Conservation (phyloP, 1,139 yeast species). For the Protomyces inundatus region DNA sequence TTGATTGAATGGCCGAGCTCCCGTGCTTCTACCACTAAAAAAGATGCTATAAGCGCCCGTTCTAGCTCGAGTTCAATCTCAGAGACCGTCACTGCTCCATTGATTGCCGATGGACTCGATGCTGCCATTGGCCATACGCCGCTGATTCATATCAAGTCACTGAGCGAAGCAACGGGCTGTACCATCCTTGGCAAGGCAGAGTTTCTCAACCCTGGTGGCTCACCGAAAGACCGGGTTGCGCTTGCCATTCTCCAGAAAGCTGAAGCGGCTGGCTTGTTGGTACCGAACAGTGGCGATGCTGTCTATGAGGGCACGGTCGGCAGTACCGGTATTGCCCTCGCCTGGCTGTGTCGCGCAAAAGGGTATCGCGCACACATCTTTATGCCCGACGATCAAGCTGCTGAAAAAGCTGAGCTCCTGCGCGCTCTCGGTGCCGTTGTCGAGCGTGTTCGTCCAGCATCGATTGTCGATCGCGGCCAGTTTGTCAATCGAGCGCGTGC, state of each 20-base stretch:
- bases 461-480: slow-evolving; percentile 88
- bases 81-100: background rate
- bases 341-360: slow-evolving; percentile 75
- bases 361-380: slow-evolving; percentile 90
- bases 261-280: slow-evolving; percentile 23
- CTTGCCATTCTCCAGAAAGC: slow-evolving; percentile 69
- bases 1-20: too few relatives aligned
- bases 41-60: too few relatives aligned
- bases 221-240: slow-evolving; percentile 93
- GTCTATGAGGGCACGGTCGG: slow-evolving; percentile 42
- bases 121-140: slow-evolving; percentile 88
- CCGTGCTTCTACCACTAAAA: too few relatives aligned
- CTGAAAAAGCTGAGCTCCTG: slow-evolving; percentile 69
- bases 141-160: slow-evolving; percentile 65
- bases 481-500: slow-evolving; percentile 82
- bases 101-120: slow-evolving; percentile 43
- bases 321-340: slow-evolving; percentile 82
- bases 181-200: slow-evolving; percentile 84
- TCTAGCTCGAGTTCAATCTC: too few relatives aligned
- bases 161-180: slow-evolving; percentile 73
- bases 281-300: slow-evolving; percentile 16
- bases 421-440: slow-evolving; percentile 73
- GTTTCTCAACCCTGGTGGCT: slow-evolving; percentile 85
- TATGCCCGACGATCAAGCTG: slow-evolving; percentile 90
- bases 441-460: slow-evolving; percentile 90